Conservation (phyloP, 371 early-diverging fungal species). For the Mucor velutinosus region DNA sequence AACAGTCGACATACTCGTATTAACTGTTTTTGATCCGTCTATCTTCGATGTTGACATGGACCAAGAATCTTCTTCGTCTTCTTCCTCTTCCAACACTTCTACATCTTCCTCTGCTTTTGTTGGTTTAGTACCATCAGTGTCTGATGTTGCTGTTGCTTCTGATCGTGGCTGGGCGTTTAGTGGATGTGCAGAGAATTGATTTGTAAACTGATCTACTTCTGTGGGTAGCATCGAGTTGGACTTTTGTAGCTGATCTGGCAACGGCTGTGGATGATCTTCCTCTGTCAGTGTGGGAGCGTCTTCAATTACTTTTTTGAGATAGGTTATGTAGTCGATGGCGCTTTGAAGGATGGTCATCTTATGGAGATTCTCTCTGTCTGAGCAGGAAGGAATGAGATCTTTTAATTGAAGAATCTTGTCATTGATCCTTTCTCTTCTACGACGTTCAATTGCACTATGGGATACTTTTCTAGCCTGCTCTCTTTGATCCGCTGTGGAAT, state of each 20-base stretch:
- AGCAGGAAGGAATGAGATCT: constrained; percentile 55
- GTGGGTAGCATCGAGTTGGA: constrained; percentile 38
- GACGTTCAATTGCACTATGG: constrained; percentile 78
- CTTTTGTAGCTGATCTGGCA: background rate
- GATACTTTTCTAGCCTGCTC: constrained; percentile 68
- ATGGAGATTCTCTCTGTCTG: constrained; percentile 66
- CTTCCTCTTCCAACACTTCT: constrained; percentile 8
- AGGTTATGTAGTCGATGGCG: constrained; percentile 74
- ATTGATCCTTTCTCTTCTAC: constrained; percentile 78
- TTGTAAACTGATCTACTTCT: constrained; percentile 42
- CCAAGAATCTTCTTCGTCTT: constrained; percentile 20
- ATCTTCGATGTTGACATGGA: constrained; percentile 2
- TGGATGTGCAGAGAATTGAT: constrained; percentile 25
- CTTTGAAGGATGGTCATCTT: constrained; percentile 73
- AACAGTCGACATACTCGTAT: background rate
- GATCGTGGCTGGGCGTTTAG: background rate
- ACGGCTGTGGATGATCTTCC: background rate
- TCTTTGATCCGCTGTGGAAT: constrained; percentile 41
- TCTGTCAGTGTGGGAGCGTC: background rate
- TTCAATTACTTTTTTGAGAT: constrained; percentile 33
- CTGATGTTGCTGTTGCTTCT: background rate
- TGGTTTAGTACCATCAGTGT: background rate
- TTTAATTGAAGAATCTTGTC: constrained; percentile 59
- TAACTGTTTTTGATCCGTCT: background rate
- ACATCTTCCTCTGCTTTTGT: background rate